A percentile compares a stretch with the other conserved stretches of the same genome.
Conservation (phyloP, 164 flowering plant genomes). For the grape (Vitis vinifera) region DNA sequence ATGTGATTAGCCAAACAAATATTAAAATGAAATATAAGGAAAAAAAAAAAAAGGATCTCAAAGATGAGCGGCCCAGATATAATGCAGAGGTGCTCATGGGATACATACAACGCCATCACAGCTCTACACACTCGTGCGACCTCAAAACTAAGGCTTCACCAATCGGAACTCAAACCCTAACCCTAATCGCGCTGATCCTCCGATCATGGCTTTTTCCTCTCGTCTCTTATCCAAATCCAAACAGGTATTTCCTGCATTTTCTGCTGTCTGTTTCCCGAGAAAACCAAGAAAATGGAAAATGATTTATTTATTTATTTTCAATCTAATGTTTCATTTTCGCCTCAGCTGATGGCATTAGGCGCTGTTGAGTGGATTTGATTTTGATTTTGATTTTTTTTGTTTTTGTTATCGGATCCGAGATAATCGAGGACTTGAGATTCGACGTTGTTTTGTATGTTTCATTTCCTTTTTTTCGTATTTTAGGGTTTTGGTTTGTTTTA, state of each 20-base stretch:
- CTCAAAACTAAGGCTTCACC: not conserved
- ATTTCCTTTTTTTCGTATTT: too few relatives aligned
- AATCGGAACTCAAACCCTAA: conserved; percentile 14
- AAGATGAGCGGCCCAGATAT: not conserved
- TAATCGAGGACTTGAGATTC: too few relatives aligned
- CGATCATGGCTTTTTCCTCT: conserved; percentile 47
- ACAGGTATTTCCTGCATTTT: conserved; percentile 28
- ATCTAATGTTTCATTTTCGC: not conserved
- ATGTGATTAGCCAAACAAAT: too few relatives aligned
- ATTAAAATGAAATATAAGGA: too few relatives aligned
- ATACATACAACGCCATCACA: not conserved
- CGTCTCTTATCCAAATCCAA: conserved; percentile 49
- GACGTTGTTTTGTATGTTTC: too few relatives aligned
- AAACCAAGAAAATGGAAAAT: not conserved
- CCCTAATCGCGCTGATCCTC: not conserved
- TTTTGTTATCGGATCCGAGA: too few relatives aligned
- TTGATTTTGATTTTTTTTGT: too few relatives aligned
- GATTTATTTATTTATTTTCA: not conserved
- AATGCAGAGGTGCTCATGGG: too few relatives aligned
- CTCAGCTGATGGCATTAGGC: not conserved
- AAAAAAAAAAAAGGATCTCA: too few relatives aligned
- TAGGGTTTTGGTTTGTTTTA: too few relatives aligned
- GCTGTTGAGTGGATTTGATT: too few relatives aligned
- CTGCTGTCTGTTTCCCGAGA: not conserved
- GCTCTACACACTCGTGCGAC: not conserved